Base-by-base conservation (phyloP, 345 rosid species). In the Citrus mangshanensis region DNA sequence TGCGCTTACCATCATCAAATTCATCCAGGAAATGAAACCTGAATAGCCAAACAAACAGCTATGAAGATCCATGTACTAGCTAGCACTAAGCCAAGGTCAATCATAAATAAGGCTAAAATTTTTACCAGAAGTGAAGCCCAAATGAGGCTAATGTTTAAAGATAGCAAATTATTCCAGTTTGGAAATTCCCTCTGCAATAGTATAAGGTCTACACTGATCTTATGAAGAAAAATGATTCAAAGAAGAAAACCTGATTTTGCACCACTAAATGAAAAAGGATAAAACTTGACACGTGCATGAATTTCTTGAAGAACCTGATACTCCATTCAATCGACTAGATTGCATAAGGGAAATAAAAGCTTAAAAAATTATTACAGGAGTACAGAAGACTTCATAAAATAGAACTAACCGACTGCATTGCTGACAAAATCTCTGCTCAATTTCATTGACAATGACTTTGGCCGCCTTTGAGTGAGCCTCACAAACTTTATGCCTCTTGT, bases 21-120 rank as follows among this genome's bases (percentile, higher is more conserved):
- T 95, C 98, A 84, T 81, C 85, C 85, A 95, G 91, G 86, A 89
- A 85, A 81, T 93, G 98, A 82, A 95, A 95, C 97, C 98, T 95
- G 89, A 49, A 79, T 83, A 56, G 70, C 77, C 77, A 73, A 84
- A 75, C 75, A 70, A 30, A 63, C 78, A 72, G 62, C 46, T 46
- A 79, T 64, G 27, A 49, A 58, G 30, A 75, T 12, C 61, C 18
- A 40, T 74, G 38, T 25, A 40, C 25, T 21, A 19, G 42, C 25
- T 28, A 27, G 37, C 2, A 62, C 24, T 28, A 32, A 62, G 28
- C 54, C 38, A 61, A 19, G 19, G 37, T 49, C 28, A 56, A 60
- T 7, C 6, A 28, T 54, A 27, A 42, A n/a, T 62, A 49, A 67
- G 65, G 30, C 46, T 70, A 67, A 65, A 9, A 34, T 28, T 66